A percentile compares a stretch with the other conserved stretches of the same genome.
Conservation (phyloP, 495 filamentous ascomycete species). For the Glarea lozoyensis region DNA sequence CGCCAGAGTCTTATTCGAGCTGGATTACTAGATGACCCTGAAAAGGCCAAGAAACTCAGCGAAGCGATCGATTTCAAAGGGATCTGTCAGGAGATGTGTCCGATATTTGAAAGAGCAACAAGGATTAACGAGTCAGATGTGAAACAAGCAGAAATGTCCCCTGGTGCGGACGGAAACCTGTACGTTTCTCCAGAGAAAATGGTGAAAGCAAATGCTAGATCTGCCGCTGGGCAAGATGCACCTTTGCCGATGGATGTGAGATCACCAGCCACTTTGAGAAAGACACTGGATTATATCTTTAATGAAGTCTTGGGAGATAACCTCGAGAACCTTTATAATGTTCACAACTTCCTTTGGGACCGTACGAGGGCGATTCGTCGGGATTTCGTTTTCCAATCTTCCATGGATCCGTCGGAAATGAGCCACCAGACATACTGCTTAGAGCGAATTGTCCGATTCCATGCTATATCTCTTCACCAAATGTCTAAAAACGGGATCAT, state of each 20-base stretch:
- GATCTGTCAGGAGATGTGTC: slow-evolving; percentile 90
- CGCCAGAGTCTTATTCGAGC: slow-evolving; percentile 60
- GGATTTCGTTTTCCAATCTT: slow-evolving; percentile 87
- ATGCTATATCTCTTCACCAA: slow-evolving; percentile 80
- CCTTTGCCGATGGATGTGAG: slow-evolving; percentile 89
- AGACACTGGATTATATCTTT: slow-evolving; percentile 77
- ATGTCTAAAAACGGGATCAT: slow-evolving; percentile 54
- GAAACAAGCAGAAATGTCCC: slow-evolving; percentile 40
- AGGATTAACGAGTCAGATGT: slow-evolving; percentile 61
- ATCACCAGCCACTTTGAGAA: slow-evolving; percentile 62
- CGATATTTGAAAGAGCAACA: slow-evolving; percentile 75
- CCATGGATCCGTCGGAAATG: slow-evolving; percentile 44
- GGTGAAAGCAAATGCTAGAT: slow-evolving; percentile 82
- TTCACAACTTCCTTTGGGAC: slow-evolving; percentile 91
- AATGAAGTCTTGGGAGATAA: slow-evolving; percentile 58
- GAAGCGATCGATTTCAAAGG: slow-evolving; percentile 84
- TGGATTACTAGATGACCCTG: slow-evolving; percentile 80
- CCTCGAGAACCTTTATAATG: slow-evolving; percentile 51
- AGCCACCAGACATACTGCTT: slow-evolving; percentile 72
- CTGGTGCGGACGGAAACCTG: slow-evolving; percentile 26
- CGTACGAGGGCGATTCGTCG: slow-evolving; percentile 85
- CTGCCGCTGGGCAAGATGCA: slow-evolving; percentile 85
- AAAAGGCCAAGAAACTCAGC: slow-evolving; percentile 68
- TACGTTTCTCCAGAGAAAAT: slow-evolving; percentile 31
- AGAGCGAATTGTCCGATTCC: slow-evolving; percentile 85